Percentiles rank a stretch among this genome's conserved stretches.
Conservation (phyloP, 768 basidiomycete genomes). For the Gautieria morchelliformis region DNA sequence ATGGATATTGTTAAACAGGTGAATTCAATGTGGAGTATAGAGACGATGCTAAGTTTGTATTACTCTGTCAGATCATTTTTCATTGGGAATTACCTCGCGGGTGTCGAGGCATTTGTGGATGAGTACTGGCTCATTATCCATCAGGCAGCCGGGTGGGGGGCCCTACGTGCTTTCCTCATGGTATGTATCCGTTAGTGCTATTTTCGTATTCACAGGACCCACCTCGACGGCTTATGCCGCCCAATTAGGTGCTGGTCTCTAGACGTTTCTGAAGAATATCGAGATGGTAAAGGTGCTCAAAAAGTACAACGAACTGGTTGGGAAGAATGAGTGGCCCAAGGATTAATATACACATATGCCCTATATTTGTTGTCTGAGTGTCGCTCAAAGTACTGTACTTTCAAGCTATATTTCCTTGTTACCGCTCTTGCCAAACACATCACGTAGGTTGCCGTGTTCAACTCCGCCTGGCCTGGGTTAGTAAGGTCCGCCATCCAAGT, state of each 20-base stretch:
- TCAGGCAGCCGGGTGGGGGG: slow-evolving; percentile 57
- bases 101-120: slow-evolving; percentile 44
- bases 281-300: slow-evolving; percentile 43
- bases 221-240: background rate
- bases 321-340: slow-evolving; percentile 30
- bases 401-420: no score
- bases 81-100: slow-evolving; percentile 43
- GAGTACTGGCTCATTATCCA: slow-evolving; percentile 61
- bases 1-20: slow-evolving; percentile 63
- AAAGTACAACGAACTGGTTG: slow-evolving; percentile 46
- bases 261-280: slow-evolving; percentile 39
- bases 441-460: no score
- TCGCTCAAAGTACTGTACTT: no score
- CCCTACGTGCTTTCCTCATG: slow-evolving; percentile 51
- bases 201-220: background rate
- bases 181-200: slow-evolving; percentile 26
- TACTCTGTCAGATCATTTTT: slow-evolving; percentile 36
- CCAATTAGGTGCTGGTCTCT: slow-evolving; percentile 40
- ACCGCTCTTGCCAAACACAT: no score
- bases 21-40: slow-evolving; percentile 7
- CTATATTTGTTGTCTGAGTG: no score
- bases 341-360: no score
- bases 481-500: no score
- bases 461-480: no score
- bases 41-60: background rate